A percentile compares a stretch with the other conserved stretches of the same genome.
phyloP scores from a whole-genome alignment of 495 filamentous ascomycete genomes.

The Aspergillus homomorphus region DNA sequence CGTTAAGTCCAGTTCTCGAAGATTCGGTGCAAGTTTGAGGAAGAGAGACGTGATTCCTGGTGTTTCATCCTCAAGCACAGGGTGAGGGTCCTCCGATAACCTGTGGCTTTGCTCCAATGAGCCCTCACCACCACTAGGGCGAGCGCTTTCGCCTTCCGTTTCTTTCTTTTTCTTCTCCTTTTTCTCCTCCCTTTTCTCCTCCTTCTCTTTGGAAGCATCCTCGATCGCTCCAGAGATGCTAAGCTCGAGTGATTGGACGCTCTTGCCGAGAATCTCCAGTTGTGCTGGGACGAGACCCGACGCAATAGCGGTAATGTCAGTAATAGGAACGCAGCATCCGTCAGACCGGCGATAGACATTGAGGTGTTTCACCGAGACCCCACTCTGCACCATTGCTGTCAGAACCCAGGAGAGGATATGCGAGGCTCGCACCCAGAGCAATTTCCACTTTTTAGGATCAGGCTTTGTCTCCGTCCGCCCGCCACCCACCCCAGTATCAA shows the following conservation, averaged over 20 bases:
- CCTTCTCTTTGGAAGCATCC: background rate
- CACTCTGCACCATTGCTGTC: background rate
- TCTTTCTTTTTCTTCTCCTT: no score
- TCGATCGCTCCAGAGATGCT: background rate
- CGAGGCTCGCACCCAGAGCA: background rate
- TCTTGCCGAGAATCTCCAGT: background rate
- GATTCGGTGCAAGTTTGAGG: background rate
- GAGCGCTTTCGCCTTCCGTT: no score
- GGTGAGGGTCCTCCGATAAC: background rate
- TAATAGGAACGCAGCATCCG: background rate
- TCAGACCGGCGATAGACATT: background rate
- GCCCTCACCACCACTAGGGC: background rate
- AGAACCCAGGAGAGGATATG: background rate
- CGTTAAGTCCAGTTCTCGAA: constrained; percentile 3
- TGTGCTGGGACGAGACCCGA: background rate
- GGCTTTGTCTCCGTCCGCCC: background rate
- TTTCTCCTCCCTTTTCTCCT: background rate
- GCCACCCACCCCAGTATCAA: background rate
- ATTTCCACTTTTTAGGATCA: background rate
- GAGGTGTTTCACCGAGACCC: background rate
- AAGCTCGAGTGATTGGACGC: background rate
- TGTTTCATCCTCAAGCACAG: background rate
- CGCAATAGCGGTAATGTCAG: background rate
- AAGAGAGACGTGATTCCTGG: constrained; percentile 3
- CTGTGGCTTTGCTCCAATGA: background rate